These are phyloP conservation scores for Ustilago sp. DNA, from an alignment of 1,284 basidiomycete species.

Conservation along the genomic window DNA sequence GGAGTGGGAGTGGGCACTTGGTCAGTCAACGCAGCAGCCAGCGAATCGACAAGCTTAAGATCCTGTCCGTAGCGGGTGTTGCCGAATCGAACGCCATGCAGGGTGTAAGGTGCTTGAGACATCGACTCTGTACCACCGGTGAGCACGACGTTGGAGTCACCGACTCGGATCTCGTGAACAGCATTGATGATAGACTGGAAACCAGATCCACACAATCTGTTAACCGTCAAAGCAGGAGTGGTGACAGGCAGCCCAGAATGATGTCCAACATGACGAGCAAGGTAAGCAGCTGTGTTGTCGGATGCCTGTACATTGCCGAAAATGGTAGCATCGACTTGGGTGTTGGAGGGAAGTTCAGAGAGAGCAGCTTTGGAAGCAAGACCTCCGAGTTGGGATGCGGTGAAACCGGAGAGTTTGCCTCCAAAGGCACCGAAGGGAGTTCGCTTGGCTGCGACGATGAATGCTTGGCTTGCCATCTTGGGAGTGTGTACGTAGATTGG, in stretches of 20 bases:
- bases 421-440: conserved; percentile 74
- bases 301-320: conserved; percentile 66
- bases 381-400: conserved; percentile 71
- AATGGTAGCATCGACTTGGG: conserved; percentile 71
- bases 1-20: conserved; percentile 73
- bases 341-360: conserved; percentile 71
- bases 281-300: conserved; percentile 81
- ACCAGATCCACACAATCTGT: conserved; percentile 93
- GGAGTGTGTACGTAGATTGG: neutral
- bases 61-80: conserved; percentile 72
- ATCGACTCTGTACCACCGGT: conserved; percentile 98
- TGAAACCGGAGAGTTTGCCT: conserved; percentile 70
- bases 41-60: conserved; percentile 74
- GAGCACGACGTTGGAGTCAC: conserved; percentile 85
- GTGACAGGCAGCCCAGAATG: conserved; percentile 77
- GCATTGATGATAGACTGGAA: conserved; percentile 95
- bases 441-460: conserved; percentile 71
- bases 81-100: conserved; percentile 70
- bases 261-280: conserved; percentile 93
- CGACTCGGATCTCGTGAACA: conserved; percentile 87
- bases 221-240: conserved; percentile 73
- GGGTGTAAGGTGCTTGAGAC: conserved; percentile 82
- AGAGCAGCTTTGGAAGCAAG: conserved; percentile 73
- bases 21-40: conserved; percentile 73
- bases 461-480: conserved; percentile 57